Conservation (phyloP, 306 rosid genomes). For the Inga oerstediana region DNA sequence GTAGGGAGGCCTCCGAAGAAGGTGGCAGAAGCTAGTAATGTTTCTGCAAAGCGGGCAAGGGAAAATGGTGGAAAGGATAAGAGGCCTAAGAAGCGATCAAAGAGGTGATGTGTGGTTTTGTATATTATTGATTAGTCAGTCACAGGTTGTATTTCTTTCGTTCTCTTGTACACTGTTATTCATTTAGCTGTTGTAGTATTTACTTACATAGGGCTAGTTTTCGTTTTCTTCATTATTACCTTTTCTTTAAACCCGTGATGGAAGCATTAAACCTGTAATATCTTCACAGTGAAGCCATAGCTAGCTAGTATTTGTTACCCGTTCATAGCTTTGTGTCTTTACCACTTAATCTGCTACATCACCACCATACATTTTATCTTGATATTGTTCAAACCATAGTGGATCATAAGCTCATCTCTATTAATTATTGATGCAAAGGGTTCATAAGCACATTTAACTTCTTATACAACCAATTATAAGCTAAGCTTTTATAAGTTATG, state of each 20-base stretch:
- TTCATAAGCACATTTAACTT: too few species aligned
- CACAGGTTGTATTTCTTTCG: constrained; percentile 21
- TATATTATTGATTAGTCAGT: constrained; percentile 19
- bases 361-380: too few species aligned
- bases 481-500: too few species aligned
- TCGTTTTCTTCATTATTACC: not conserved
- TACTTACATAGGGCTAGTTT: not conserved
- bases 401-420: not conserved
- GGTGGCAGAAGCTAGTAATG: constrained; percentile 39
- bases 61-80: constrained; percentile 54
- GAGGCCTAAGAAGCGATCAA: constrained; percentile 64
- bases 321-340: not conserved
- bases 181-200: constrained; percentile 39
- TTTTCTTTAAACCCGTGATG: not conserved
- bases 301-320: not conserved
- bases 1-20: constrained; percentile 88
- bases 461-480: too few species aligned
- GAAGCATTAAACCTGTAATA: constrained; percentile 9
- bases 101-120: constrained; percentile 45
- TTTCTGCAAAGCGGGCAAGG: constrained; percentile 61
- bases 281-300: not conserved
- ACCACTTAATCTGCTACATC: not conserved
- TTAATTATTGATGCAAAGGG: too few species aligned
- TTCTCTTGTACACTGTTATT: constrained; percentile 24
- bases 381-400: not conserved